Base-by-base conservation (phyloP, 208 protist genomes). In the Wallacemonas sp. region DNA sequence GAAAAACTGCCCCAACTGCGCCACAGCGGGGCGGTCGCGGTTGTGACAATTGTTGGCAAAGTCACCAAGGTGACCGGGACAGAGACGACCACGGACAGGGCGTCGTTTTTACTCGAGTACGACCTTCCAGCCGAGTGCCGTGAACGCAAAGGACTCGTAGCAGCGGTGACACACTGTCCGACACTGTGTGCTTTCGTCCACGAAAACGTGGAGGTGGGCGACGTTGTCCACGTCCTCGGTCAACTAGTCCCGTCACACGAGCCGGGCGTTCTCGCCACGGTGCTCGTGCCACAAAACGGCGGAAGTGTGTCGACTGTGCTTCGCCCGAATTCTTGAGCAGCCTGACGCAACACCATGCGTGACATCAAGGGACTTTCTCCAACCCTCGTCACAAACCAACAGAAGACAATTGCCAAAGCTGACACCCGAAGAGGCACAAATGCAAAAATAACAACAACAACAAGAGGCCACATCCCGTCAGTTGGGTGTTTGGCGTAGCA, bases 141-240 rank as follows among this genome's bases (percentile, higher is more conserved):
- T 20, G 52, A 25, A 10, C 7, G 31, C 32, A 59, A 59, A 59
- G 52, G 52, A 5, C 18, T 59, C 7, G 31, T 59, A 11, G 26
- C n/a, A 26, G 52, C 29, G 4, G 52, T 42, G 31, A 59, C 52
- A 59, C 32, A 25, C 3, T 86, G 87, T 2, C 72, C 67, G 1
- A 85, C 82, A n/a, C 66, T 96, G 26, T 54, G 65, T 14, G 66
- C 69, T 0, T 96, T 94, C 74, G 80, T 82, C 0, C 33, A 39
- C 2, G 54, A 78, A 28, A 55, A 84, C 36, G 61, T 96, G 3
- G n/a, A 38, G 11, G 69, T 76, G 5, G 91, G 86, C 2, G 91
- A 93, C 76, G 54, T 91, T 45, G 84, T 96, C 18, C 91, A 96
- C 67, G 78, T 92, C 52, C 74, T 94, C 36, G 91, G 91, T 12